Evolutionary conservation across 768 basidiomycete species (phyloP), one percentile per base, ranked within the genome.

Genomic region (Boletus rex-veris): DNA sequence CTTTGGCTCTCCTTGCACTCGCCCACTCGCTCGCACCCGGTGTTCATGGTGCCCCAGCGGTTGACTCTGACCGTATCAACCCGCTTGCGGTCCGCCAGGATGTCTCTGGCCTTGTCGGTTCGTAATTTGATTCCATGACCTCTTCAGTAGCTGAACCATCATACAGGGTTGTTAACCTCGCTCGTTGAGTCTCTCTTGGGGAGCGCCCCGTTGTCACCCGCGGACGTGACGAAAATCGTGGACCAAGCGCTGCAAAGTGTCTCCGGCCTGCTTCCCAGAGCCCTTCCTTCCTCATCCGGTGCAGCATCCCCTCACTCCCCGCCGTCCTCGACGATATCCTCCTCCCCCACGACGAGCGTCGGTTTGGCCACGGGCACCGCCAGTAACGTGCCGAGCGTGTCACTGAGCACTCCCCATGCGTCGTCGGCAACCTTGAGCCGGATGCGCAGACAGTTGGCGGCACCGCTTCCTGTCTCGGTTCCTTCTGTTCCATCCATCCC

Each of bases 1-100:
- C 66, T 7, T 35, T 63, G 19, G 54, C 52, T 49, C 54, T 65
- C 44, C 47, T 70, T 46, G 55, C 55, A 0, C 50, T 68, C 14
- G 55, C 52, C 31, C 50, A 50, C n/a, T 56, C 58, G 26, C 16
- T 61, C 51, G 47, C 54, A 0, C 52, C 58, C 18, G 53, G 48
- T 18, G 66, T 58, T 24, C 51, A 53, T 12, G 68, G 45, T 35
- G 58, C 56, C 18, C 66, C 66, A 1, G 39, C 46, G n/a, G 36
- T 33, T 21, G 41, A 36, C 39, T 28, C 45, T 37, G 55, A 48
- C 45, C 49, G 35, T 21, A 0, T 21, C 7, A 6, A 38, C 64
- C 11, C 16, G 41, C 53, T 60, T 18, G 54, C 26, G 14, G 36
- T 18, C 16, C 63, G 50, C 28, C 52, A 54, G 43, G 6, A 3